Base-by-base conservation (phyloP, 352 stramenopile species). In the Pythium periplocum region DNA sequence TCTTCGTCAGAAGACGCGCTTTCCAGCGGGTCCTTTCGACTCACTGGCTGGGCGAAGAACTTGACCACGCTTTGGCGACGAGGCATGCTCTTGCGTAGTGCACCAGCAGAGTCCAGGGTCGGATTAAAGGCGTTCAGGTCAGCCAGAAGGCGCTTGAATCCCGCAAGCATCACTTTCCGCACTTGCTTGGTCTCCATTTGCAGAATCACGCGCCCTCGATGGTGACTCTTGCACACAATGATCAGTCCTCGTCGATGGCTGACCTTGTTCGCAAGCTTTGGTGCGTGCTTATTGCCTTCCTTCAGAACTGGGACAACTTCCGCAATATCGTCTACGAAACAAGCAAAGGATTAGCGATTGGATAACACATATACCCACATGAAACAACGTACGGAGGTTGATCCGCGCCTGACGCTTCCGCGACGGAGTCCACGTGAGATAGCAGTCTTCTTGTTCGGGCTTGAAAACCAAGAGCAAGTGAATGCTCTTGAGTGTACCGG, bases 341-440 rank as follows among this genome's bases (percentile, higher is more conserved):
- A 11, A 74, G 17, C 11, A 8, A 61, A 53, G 4, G 7, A 48
- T 12, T 39, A 45, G 31, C 10, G 4, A 39, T 6, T 33, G 38
- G 6, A 10, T 47, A 11, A 66, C n/a, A 17, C 6, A 52, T 12
- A 17, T 9, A 50, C 4, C 8, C 34, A 35, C 30, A 58, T 37
- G 4, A 36, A 26, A 32, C 8, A 6, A 78, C 76, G 32, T 64
- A 91, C 81, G 66, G 9, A 89, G 44, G 43, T 84, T 55, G 37
- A 87, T 82, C 1, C 74, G 65, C 2, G 81, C 73, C 11, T 78
- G 63, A 30, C 73, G 78, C 64, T 91, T 91, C 44, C 78, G 66
- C 10, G 81, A 91, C 31, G 81, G 81, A 8, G 64, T 74, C 81
- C 81, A 91, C 43, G 76, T 88, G 12, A 91, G 64, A 44, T 86